phyloP scores from a whole-genome alignment of 345 rosid genomes.

The Acer negundo region DNA sequence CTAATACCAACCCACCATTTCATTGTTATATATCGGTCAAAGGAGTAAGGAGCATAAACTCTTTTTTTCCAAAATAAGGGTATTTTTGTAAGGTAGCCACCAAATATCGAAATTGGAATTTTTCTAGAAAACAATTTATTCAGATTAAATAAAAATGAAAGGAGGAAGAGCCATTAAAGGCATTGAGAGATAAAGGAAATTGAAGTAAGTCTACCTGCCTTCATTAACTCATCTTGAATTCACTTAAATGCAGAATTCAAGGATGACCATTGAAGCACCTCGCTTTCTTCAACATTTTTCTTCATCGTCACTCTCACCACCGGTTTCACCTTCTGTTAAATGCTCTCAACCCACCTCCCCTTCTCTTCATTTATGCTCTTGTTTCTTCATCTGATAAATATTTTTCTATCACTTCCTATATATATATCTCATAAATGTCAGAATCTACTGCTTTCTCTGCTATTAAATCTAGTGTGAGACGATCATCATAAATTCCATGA shows the following conservation, averaged over 20 bases:
- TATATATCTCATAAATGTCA: background rate
- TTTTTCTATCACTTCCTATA: background rate
- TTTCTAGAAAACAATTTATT: background rate
- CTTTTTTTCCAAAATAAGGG: slow-evolving; percentile 11
- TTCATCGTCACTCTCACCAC: slow-evolving; percentile 34
- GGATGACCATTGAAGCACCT: slow-evolving; percentile 45
- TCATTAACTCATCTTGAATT: slow-evolving; percentile 54
- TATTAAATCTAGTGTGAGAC: background rate
- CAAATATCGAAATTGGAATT: background rate
- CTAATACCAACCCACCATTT: slow-evolving; percentile 32
- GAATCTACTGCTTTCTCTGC: background rate
- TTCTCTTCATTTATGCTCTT: slow-evolving; percentile 42
- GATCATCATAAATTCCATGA: background rate
- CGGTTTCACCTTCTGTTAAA: slow-evolving; percentile 35
- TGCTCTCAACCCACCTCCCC: slow-evolving; percentile 56
- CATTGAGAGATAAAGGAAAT: slow-evolving; percentile 27
- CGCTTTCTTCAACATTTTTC: slow-evolving; percentile 46
- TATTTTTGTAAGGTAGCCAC: slow-evolving; percentile 6
- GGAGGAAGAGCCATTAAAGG: slow-evolving; percentile 30
- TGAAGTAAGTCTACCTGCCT: slow-evolving; percentile 44
- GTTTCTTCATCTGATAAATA: background rate
- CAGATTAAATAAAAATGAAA: background rate
- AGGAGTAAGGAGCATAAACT: slow-evolving; percentile 11
- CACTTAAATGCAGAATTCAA: slow-evolving; percentile 60
- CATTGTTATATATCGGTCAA: slow-evolving; percentile 16